These are phyloP conservation scores for Colletotrichum phormii DNA, from an alignment of 2,329 filamentous ascomycete species.

Conservation along the genomic window DNA sequence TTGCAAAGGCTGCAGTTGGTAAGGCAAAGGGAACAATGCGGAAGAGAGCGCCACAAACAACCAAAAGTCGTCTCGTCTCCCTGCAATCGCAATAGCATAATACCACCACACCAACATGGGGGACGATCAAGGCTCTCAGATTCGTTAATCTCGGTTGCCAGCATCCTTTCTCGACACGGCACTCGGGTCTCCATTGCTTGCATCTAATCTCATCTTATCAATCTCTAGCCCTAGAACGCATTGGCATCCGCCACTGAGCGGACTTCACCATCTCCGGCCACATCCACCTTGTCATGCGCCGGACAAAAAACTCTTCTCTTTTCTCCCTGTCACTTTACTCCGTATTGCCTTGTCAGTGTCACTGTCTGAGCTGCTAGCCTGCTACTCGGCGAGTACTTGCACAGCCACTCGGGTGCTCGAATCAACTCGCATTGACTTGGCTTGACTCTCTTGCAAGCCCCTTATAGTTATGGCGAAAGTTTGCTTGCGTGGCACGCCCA, in stretches of 20 bases:
- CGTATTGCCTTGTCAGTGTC: too few relatives aligned
- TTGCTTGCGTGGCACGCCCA: too few relatives aligned
- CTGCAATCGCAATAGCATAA: neutral
- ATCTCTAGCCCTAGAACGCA: neutral
- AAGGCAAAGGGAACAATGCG: neutral
- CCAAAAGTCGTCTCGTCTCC: neutral
- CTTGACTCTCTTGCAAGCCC: neutral
- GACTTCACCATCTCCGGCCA: neutral
- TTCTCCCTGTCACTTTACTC: neutral
- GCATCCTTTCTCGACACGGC: neutral
- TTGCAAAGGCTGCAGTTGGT: too few relatives aligned
- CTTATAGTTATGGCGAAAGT: neutral
- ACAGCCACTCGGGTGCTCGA: neutral
- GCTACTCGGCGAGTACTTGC: too few relatives aligned
- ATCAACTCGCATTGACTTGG: neutral
- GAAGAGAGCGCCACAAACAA: neutral
- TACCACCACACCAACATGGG: too few relatives aligned
- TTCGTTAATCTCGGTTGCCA: neutral
- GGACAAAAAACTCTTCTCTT: neutral
- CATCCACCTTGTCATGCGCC: neutral
- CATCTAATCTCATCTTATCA: slow-evolving; percentile 14
- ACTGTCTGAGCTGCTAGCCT: too few relatives aligned
- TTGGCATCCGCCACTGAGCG: neutral
- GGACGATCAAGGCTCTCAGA: neutral
- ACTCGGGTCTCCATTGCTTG: neutral